Conservation (phyloP, 2,329 filamentous ascomycete genomes). For the Aspergillus candidus region DNA sequence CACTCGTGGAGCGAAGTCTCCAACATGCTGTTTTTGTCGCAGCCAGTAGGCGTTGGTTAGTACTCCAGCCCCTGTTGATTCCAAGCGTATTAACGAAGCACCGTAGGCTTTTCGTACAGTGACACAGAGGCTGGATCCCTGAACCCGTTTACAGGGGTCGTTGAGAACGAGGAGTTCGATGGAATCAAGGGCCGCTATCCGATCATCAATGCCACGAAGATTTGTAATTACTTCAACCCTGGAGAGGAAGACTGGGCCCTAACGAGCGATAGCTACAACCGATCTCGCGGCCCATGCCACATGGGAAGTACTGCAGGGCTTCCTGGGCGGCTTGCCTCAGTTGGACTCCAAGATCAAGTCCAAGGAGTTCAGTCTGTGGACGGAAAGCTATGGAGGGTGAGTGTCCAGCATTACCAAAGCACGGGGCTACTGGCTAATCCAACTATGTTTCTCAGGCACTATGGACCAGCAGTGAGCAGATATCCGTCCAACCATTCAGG, state of each 20-base stretch:
- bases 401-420: constrained; percentile 17
- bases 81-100: not conserved
- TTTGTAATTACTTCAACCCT: constrained; percentile 24
- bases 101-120: constrained; percentile 30
- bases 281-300: constrained; percentile 50
- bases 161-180: constrained; percentile 40
- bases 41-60: constrained; percentile 53
- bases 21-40: constrained; percentile 57
- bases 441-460: constrained; percentile 36
- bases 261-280: constrained; percentile 42
- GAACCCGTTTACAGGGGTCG: constrained; percentile 40
- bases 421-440: too few species aligned
- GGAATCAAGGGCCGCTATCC: constrained; percentile 45
- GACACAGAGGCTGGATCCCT: constrained; percentile 36
- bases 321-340: constrained; percentile 45
- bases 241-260: not conserved
- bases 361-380: constrained; percentile 54
- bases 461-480: constrained; percentile 39
- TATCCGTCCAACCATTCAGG: not conserved
- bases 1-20: constrained; percentile 56
- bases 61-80: not conserved
- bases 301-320: constrained; percentile 53
- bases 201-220: constrained; percentile 43
- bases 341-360: constrained; percentile 46
- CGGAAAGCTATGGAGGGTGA: constrained; percentile 49